A percentile compares a stretch with the other conserved stretches of the same genome.
phyloP scores from a whole-genome alignment of 2,329 filamentous ascomycete genomes.

The Thielaviopsis populi region DNA sequence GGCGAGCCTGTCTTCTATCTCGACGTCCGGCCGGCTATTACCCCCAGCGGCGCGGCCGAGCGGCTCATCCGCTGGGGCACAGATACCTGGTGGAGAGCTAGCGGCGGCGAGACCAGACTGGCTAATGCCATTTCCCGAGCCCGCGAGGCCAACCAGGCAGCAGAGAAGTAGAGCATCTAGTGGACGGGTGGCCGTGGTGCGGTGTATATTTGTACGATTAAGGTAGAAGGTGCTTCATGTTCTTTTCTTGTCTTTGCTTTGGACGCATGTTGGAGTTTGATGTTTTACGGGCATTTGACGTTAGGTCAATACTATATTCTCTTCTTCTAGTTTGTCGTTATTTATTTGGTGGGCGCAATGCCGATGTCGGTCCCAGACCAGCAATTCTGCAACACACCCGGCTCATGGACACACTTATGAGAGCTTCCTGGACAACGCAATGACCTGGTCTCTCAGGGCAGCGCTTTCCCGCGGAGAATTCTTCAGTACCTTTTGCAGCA shows the following conservation, averaged over 20 bases:
- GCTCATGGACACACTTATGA: background rate
- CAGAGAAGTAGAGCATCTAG: background rate
- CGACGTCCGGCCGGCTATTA: constrained; percentile 80
- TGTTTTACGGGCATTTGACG: background rate
- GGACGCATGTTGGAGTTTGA: constrained; percentile 1
- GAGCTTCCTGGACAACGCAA: constrained; percentile 23
- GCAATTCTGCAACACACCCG: background rate
- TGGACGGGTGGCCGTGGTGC: background rate
- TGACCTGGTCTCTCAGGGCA: constrained; percentile 38
- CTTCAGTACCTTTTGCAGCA: constrained; percentile 41
- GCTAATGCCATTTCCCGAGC: background rate
- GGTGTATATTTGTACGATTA: constrained; percentile 4
- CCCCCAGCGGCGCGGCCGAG: constrained; percentile 66
- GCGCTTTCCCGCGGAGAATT: constrained; percentile 37
- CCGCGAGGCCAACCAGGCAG: background rate
- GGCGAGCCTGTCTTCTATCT: constrained; percentile 93
- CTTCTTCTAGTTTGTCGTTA: background rate
- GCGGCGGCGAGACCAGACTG: constrained; percentile 38
- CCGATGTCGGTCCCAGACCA: background rate
- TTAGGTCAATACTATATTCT: background rate
- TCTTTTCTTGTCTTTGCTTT: background rate
- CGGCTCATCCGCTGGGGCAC: constrained; percentile 77
- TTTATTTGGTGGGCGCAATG: background rate
- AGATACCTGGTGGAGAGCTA: constrained; percentile 86
- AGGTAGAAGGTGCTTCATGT: background rate